phyloP scores from a whole-genome alignment of 306 rosid species.

The Clitoria ternatea region DNA sequence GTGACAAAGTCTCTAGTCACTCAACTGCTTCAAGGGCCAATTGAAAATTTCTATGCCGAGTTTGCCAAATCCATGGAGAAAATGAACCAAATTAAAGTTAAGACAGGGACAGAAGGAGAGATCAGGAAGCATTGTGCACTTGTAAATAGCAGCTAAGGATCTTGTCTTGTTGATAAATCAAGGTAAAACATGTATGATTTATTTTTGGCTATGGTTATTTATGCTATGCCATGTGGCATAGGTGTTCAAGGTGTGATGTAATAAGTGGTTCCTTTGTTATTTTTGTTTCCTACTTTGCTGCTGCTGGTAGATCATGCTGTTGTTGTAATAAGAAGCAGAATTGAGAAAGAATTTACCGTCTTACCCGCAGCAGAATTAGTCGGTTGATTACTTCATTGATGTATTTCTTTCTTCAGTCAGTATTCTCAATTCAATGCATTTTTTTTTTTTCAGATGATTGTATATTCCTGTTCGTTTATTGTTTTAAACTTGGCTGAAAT shows the following conservation, averaged over 20 bases:
- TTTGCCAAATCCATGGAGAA: slow-evolving; percentile 70
- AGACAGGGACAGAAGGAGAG: slow-evolving; percentile 76
- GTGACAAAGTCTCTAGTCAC: slow-evolving; percentile 41
- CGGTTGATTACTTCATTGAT: not conserved
- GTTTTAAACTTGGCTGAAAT: not conserved
- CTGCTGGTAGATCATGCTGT: slow-evolving; percentile 20
- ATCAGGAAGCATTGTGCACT: slow-evolving; percentile 76
- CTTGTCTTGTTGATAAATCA: not conserved
- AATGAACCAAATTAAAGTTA: slow-evolving; percentile 62
- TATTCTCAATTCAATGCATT: not conserved
- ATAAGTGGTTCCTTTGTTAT: slow-evolving; percentile 18
- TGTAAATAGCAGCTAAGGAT: slow-evolving; percentile 50
- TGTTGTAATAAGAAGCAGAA: slow-evolving; percentile 26
- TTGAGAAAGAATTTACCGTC: not conserved
- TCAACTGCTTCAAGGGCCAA: slow-evolving; percentile 51
- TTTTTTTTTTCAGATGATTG: not conserved
- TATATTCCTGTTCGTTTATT: not conserved
- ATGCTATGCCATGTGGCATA: slow-evolving; percentile 12
- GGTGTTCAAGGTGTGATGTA: slow-evolving; percentile 8
- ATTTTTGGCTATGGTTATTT: slow-evolving; percentile 12
- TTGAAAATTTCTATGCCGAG: slow-evolving; percentile 47
- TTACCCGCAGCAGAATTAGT: not conserved
- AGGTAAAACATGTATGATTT: not conserved
- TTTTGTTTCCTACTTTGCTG: slow-evolving; percentile 10
- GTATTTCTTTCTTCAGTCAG: not conserved